Evolutionary conservation across 192 early-diverging fungal genomes (phyloP).

Genomic region (Podila epigama): DNA sequence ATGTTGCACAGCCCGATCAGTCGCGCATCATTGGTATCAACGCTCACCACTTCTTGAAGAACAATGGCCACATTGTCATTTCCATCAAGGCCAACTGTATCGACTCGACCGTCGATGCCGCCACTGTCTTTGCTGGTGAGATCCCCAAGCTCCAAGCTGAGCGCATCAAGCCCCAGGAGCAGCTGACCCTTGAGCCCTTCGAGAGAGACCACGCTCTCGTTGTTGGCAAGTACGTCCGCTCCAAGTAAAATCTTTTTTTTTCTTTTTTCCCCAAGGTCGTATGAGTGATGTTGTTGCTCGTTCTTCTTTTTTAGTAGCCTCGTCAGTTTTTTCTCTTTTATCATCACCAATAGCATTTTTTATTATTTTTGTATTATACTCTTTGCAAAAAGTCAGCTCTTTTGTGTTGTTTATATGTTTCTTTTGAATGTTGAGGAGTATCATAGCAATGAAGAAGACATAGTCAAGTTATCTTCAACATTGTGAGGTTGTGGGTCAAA

Average conservation of each 20-base stretch:
- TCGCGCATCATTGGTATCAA: constrained; percentile 99
- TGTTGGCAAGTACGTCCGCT: constrained; percentile 82
- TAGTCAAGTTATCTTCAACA: no score
- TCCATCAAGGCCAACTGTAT: constrained; percentile 99
- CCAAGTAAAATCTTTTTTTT: constrained; percentile 52
- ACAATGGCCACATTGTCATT: constrained; percentile 96
- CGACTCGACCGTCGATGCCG: constrained; percentile 97
- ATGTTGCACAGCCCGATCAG: constrained; percentile 99
- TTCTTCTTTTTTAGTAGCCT: no score
- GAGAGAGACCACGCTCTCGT: constrained; percentile 99
- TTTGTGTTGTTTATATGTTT: no score
- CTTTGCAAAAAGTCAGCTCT: no score
- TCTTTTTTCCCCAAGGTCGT: no score
- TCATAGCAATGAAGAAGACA: no score
- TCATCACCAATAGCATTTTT: no score
- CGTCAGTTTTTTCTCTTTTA: no score
- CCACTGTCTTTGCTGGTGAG: constrained; percentile 96
- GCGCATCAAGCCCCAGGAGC: constrained; percentile 92
- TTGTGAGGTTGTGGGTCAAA: no score
- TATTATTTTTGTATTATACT: no score
- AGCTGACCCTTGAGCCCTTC: constrained; percentile 98
- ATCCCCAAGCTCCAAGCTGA: constrained; percentile 93
- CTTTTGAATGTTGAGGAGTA: no score
- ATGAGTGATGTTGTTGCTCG: no score
- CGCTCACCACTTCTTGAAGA: constrained; percentile 97